Evolutionary conservation across 2,329 filamentous ascomycete species (phyloP), one percentile per base, ranked within the genome.

Genomic region (Microcera coccophila): DNA sequence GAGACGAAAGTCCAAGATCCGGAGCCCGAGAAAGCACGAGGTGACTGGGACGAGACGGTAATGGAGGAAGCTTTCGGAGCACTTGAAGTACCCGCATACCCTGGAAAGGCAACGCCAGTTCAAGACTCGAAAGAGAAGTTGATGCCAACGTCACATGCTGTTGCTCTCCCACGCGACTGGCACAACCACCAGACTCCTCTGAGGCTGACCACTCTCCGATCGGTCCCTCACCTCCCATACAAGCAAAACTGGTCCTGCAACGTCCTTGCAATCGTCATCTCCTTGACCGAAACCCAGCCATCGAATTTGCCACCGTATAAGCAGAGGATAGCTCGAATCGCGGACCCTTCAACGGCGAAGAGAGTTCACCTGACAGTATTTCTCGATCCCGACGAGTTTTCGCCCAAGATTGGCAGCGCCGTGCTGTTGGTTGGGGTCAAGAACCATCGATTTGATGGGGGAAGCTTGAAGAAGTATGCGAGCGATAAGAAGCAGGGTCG

Each of bases 181-280:
- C 63, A 67, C 39, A 57, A 73, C 38, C 64, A 59, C 0, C 64
- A 65, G 19, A 62, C 59, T 1, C 73, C 75, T 1, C 62, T 78
- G 14, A 78, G 74, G 49, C 70, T 80, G 20, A 79, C 75, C 0
- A 65, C 66, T 3, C 64, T 80, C 11, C 66, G 66, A 36, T 63
- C 69, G 5, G 72, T 80, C 37, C 73, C 75, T 0, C 63, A 70
- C 45, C 67, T 80, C 1, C 76, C 75, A 2, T 79, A 76, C 59
- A 71, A 72, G 40, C 75, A 79, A 45, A 80, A 80, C 54, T 81
- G 75, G 76, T 73, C 72, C 35, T 69, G 74, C 57, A 79, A 79
- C 47, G 63, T 78, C 5, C 68, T 81, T 3, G 74, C 68, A 41
- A 65, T 80, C n/a, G 47, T 79, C 3, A 60, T 64, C 0, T 68